phyloP scores from a whole-genome alignment of 768 basidiomycete genomes.

The Suillus hirtellus region DNA sequence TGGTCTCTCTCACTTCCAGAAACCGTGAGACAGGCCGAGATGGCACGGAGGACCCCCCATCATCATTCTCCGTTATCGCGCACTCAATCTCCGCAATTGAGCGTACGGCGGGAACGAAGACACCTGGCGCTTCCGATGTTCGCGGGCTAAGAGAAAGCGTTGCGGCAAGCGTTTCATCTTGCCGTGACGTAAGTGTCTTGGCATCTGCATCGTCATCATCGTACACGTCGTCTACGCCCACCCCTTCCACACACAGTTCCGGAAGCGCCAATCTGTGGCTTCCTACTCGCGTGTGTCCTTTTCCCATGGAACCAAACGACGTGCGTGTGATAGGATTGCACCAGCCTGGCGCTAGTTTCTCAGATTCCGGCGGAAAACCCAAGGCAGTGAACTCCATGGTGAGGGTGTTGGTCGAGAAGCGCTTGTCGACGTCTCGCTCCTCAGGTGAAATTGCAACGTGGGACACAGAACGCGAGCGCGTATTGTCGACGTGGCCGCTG shows the following conservation, averaged over 20 bases:
- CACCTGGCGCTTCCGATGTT: slow-evolving; percentile 33
- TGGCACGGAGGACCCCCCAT: slow-evolving; percentile 7
- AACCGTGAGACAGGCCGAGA: slow-evolving; percentile 22
- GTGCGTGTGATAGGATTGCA: slow-evolving; percentile 23
- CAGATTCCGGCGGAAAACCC: slow-evolving; percentile 27
- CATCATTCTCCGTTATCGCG: slow-evolving; percentile 9
- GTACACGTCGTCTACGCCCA: slow-evolving; percentile 21
- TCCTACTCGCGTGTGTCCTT: slow-evolving; percentile 8
- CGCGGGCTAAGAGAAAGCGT: slow-evolving; percentile 48
- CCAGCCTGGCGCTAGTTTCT: slow-evolving; percentile 36
- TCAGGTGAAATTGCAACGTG: slow-evolving; percentile 24
- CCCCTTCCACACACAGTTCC: slow-evolving; percentile 17
- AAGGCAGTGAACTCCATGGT: slow-evolving; percentile 21
- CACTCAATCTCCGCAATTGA: slow-evolving; percentile 10
- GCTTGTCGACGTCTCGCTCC: slow-evolving; percentile 32
- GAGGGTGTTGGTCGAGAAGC: slow-evolving; percentile 26
- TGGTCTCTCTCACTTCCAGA: slow-evolving; percentile 41
- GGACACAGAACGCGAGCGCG: slow-evolving; percentile 19
- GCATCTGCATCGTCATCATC: slow-evolving; percentile 30
- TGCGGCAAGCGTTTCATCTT: slow-evolving; percentile 39
- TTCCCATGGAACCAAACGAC: slow-evolving; percentile 18
- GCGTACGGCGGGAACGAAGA: slow-evolving; percentile 4
- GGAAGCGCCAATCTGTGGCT: slow-evolving; percentile 23
- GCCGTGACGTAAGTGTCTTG: slow-evolving; percentile 32
- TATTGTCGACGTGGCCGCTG: slow-evolving; percentile 15